These are phyloP conservation scores for Imleria badia DNA, from an alignment of 768 basidiomycete species.

Conservation along the genomic window DNA sequence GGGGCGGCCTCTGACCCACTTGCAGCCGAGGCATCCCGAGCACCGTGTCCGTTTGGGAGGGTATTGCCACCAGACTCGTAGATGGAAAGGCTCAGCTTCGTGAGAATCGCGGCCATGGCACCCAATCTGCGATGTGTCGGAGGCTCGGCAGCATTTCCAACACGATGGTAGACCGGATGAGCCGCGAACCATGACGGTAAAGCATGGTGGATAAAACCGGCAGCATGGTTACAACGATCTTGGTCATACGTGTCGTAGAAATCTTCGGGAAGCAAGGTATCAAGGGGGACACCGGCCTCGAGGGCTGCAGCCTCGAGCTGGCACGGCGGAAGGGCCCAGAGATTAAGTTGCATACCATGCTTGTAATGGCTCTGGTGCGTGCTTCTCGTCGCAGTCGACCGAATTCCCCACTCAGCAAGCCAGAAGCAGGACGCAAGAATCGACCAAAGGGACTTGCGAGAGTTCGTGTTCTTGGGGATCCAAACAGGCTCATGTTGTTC, in stretches of 20 bases:
- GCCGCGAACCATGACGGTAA: conserved; percentile 18
- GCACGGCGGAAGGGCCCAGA: conserved; percentile 53
- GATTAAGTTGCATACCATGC: conserved; percentile 58
- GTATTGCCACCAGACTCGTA: conserved; percentile 23
- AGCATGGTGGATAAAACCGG: background rate
- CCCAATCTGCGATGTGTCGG: conserved; percentile 59
- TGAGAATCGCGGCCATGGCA: conserved; percentile 55
- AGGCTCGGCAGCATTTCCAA: conserved; percentile 22
- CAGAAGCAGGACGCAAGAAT: conserved; percentile 10
- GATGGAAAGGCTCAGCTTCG: conserved; percentile 48
- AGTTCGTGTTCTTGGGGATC: conserved; percentile 40
- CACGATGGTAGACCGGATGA: conserved; percentile 21
- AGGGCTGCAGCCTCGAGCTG: conserved; percentile 63
- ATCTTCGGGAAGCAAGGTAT: conserved; percentile 45
- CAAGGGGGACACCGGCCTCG: conserved; percentile 65
- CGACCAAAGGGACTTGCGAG: conserved; percentile 5
- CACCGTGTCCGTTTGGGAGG: background rate
- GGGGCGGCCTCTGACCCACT: background rate
- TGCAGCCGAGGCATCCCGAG: background rate
- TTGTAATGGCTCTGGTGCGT: conserved; percentile 20
- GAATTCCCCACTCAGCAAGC: conserved; percentile 8
- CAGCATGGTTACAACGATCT: background rate
- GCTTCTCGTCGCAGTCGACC: background rate
- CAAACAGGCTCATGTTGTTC: conserved; percentile 50
- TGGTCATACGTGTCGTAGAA: conserved; percentile 25